phyloP scores from a whole-genome alignment of 2,329 filamentous ascomycete genomes.

The Aspergillus spinulosporus region DNA sequence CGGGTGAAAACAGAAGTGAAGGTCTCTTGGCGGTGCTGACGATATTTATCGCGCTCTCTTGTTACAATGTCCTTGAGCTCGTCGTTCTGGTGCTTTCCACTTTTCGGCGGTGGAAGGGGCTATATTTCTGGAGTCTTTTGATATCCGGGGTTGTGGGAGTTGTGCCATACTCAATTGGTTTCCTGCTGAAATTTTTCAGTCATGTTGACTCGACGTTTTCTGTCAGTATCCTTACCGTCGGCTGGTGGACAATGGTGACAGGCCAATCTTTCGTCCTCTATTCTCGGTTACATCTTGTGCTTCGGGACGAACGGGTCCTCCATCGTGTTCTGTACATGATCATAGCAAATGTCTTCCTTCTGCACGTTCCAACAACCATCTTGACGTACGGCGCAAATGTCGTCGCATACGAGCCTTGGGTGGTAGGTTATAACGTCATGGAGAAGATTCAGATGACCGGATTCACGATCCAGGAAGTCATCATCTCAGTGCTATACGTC shows the following conservation, averaged over 20 bases:
- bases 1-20: conserved; percentile 19
- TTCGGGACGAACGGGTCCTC: conserved; percentile 53
- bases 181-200: conserved; percentile 46
- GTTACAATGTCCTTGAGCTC: conserved; percentile 51
- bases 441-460: conserved; percentile 49
- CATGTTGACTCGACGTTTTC: conserved; percentile 32
- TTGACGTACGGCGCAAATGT: conserved; percentile 52
- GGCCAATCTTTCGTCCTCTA: conserved; percentile 64
- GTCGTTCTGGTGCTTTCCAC: conserved; percentile 41
- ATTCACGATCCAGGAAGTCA: conserved; percentile 49
- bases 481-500: conserved; percentile 54
- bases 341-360: conserved; percentile 53
- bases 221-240: conserved; percentile 51
- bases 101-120: conserved; percentile 41
- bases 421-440: conserved; percentile 46
- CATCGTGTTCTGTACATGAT: conserved; percentile 59
- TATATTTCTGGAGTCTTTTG: conserved; percentile 31
- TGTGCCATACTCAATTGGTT: conserved; percentile 43
- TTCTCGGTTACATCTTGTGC: conserved; percentile 62
- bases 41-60: conserved; percentile 42
- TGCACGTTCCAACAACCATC: conserved; percentile 57
- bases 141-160: conserved; percentile 45
- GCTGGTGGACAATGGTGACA: conserved; percentile 62
- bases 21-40: conserved; percentile 28
- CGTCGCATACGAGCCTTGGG: conserved; percentile 17